A percentile compares a stretch with the other conserved stretches of the same genome.
phyloP scores from a whole-genome alignment of 345 rosid genomes.

The Corymbia maculata region DNA sequence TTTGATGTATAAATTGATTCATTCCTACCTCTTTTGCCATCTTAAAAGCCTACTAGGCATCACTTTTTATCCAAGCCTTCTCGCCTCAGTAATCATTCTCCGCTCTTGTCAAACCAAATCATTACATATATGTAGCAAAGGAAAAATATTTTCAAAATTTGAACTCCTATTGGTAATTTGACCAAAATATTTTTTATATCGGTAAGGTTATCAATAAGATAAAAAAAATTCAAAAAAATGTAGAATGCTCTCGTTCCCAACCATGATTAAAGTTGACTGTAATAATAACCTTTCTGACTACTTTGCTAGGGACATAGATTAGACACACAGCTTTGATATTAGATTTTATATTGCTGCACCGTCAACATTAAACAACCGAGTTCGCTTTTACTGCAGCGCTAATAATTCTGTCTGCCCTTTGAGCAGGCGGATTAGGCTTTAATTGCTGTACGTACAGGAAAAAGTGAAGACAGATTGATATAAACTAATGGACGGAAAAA shows the following conservation, averaged over 20 bases:
- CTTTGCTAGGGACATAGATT: background rate
- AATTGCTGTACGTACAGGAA: background rate
- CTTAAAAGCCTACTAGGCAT: background rate
- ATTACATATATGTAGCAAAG: background rate
- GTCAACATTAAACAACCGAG: background rate
- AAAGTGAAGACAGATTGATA: background rate
- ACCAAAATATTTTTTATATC: too few relatives aligned
- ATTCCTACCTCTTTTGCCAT: background rate
- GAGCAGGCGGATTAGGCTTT: background rate
- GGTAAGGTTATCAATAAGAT: background rate
- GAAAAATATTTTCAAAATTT: background rate
- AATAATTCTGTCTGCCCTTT: background rate
- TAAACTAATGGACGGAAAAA: background rate
- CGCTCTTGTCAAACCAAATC: background rate
- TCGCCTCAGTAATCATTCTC: rapidly evolving
- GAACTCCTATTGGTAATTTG: background rate
- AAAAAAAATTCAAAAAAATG: background rate
- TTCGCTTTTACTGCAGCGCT: background rate
- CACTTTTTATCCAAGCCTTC: background rate
- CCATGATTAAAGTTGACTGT: background rate
- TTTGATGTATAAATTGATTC: background rate
- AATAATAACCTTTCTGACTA: background rate
- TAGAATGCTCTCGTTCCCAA: background rate
- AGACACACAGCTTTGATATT: background rate
- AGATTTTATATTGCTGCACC: background rate